phyloP scores from a whole-genome alignment of 345 rosid genomes.

The Salix koriyanagi region DNA sequence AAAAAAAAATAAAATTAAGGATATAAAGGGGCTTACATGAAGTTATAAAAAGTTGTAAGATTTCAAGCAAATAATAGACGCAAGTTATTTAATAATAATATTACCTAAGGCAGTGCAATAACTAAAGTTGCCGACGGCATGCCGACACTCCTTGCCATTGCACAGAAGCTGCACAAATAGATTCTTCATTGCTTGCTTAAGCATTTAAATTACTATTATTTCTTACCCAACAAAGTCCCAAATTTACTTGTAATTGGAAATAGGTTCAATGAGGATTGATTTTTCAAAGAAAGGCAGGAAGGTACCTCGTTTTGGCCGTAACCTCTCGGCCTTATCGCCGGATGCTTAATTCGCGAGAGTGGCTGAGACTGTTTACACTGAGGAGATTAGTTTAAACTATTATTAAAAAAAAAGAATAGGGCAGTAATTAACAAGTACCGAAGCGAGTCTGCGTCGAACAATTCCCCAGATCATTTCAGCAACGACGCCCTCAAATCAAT shows the following conservation, averaged over 20 bases:
- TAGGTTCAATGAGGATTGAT: too few species aligned
- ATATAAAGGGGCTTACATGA: too few species aligned
- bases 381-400: not conserved
- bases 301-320: slow-evolving; percentile 13
- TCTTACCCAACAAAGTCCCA: too few species aligned
- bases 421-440: not conserved
- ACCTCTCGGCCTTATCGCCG: slow-evolving; percentile 13
- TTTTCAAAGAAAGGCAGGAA: not conserved
- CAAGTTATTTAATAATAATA: not conserved
- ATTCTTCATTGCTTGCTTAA: not conserved
- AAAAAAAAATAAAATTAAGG: not conserved
- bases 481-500: not conserved
- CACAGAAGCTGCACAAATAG: not conserved
- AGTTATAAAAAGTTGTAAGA: not conserved
- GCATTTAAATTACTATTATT: too few species aligned
- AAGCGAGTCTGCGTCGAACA: slow-evolving; percentile 21
- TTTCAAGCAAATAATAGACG: not conserved
- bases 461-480: slow-evolving; percentile 24
- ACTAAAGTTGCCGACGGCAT: not conserved
- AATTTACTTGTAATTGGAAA: too few species aligned
- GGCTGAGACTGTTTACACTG: slow-evolving; percentile 13
- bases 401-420: not conserved
- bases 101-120: slow-evolving; percentile 9
- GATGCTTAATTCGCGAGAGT: slow-evolving; percentile 3
- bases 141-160: not conserved